These are phyloP conservation scores for Clavariopsis aquatica DNA, from an alignment of 495 filamentous ascomycete species.

Conservation along the genomic window DNA sequence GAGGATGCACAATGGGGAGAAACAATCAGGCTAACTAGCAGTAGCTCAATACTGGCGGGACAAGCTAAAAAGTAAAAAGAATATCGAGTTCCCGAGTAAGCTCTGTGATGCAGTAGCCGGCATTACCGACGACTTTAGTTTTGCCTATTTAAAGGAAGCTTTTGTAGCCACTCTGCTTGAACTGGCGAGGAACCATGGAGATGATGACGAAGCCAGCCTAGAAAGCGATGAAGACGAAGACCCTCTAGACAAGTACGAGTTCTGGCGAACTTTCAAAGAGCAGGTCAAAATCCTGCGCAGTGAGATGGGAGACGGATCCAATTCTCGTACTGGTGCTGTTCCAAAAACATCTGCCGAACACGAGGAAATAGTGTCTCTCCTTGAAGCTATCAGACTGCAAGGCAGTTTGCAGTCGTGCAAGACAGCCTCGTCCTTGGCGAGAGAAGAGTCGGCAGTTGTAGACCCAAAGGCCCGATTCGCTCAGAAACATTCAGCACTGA, in stretches of 20 bases:
- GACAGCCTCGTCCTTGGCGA: constrained; percentile 17
- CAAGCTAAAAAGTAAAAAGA: constrained; percentile 57
- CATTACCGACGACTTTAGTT: constrained; percentile 62
- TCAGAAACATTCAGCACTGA: constrained; percentile 20
- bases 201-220: constrained; percentile 30
- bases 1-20: constrained; percentile 43
- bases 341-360: constrained; percentile 15
- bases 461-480: constrained; percentile 2
- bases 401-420: constrained; percentile 14
- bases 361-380: constrained; percentile 30
- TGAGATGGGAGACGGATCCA: constrained; percentile 51
- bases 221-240: constrained; percentile 43
- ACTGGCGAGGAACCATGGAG: constrained; percentile 43
- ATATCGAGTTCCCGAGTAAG: constrained; percentile 57
- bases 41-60: constrained; percentile 47
- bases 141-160: constrained; percentile 66
- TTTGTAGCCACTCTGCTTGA: constrained; percentile 62
- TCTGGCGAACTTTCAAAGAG: constrained; percentile 60
- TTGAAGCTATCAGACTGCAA: constrained; percentile 30
- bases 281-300: constrained; percentile 57
- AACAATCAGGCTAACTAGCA: constrained; percentile 46
- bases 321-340: not conserved
- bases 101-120: constrained; percentile 57
- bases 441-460: not conserved
- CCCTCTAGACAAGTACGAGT: constrained; percentile 49